Evolutionary conservation across 352 stramenopile species (phyloP).

Genomic region (Aphanomyces invadans): DNA sequence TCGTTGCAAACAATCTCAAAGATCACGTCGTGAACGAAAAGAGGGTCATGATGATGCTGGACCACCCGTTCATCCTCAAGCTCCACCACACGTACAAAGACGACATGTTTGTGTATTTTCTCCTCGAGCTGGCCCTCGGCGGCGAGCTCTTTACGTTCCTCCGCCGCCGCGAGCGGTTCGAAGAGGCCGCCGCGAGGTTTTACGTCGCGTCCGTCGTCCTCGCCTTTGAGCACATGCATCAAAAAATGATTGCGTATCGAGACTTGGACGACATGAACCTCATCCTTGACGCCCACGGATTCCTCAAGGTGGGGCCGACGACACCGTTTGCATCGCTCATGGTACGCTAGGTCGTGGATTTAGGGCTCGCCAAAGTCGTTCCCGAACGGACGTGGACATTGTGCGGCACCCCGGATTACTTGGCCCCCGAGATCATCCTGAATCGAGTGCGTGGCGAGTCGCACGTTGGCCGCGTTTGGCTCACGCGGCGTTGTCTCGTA

Average conservation of each 20-base stretch:
- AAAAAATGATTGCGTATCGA: constrained; percentile 84
- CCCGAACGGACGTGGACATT: constrained; percentile 83
- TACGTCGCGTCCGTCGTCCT: constrained; percentile 87
- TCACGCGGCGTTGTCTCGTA: constrained; percentile 4
- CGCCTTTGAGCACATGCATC: constrained; percentile 87
- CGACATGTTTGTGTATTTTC: constrained; percentile 83
- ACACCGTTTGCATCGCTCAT: too few species aligned
- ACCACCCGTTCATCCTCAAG: constrained; percentile 90
- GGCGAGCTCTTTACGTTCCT: constrained; percentile 91
- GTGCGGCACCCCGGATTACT: constrained; percentile 89
- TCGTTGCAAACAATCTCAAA: constrained; percentile 87
- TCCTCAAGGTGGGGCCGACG: too few species aligned
- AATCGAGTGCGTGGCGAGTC: constrained; percentile 38
- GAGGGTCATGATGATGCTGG: constrained; percentile 75
- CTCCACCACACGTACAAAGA: constrained; percentile 87
- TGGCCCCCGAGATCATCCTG: constrained; percentile 89
- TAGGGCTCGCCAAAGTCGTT: constrained; percentile 88
- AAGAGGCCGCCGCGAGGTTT: constrained; percentile 69
- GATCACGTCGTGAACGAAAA: constrained; percentile 91
- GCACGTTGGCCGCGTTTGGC: neutral
- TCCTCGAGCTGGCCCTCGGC: constrained; percentile 87
- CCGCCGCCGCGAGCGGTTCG: constrained; percentile 57
- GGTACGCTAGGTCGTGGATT: constrained; percentile 68
- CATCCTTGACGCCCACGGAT: constrained; percentile 72
- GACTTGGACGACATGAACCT: constrained; percentile 89